A percentile compares a stretch with the other conserved stretches of the same genome.
Conservation (phyloP, 352 stramenopile species). For the Thraustochytrium striatum region DNA sequence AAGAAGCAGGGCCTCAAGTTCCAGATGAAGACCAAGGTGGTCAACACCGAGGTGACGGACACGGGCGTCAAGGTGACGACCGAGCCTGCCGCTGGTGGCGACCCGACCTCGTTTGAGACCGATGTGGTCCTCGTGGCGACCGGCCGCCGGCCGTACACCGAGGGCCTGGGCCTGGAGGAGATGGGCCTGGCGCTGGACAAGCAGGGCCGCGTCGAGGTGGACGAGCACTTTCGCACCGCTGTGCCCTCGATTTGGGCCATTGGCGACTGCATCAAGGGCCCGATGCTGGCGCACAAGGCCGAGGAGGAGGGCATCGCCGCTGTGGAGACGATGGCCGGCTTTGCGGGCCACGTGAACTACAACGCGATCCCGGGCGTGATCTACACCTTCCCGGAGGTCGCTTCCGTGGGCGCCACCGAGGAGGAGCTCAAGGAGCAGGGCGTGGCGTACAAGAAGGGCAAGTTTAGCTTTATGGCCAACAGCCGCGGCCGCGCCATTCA, state of each 20-base stretch:
- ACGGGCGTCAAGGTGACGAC: constrained; percentile 90
- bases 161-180: constrained; percentile 88
- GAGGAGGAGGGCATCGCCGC: constrained; percentile 98
- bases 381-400: constrained; percentile 83
- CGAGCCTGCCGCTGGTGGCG: constrained; percentile 74
- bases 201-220: constrained; percentile 89
- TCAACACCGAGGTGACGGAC: constrained; percentile 72
- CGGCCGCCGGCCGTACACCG: constrained; percentile 90
- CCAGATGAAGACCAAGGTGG: constrained; percentile 93
- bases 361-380: constrained; percentile 95
- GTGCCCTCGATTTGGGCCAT: constrained; percentile 91
- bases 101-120: constrained; percentile 64
- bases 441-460: constrained; percentile 91
- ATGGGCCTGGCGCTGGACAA: constrained; percentile 95
- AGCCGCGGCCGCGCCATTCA: constrained; percentile 86
- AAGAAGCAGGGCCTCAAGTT: constrained; percentile 99
- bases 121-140: constrained; percentile 80
- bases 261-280: constrained; percentile 93
- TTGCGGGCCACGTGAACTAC: constrained; percentile 98
- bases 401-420: constrained; percentile 92
- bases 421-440: constrained; percentile 92
- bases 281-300: constrained; percentile 99
- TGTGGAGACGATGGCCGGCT: constrained; percentile 92
- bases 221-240: constrained; percentile 92
- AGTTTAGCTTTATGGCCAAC: constrained; percentile 97